phyloP scores from a whole-genome alignment of 148 eudicot species.

The Fagopyrum tataricum region DNA sequence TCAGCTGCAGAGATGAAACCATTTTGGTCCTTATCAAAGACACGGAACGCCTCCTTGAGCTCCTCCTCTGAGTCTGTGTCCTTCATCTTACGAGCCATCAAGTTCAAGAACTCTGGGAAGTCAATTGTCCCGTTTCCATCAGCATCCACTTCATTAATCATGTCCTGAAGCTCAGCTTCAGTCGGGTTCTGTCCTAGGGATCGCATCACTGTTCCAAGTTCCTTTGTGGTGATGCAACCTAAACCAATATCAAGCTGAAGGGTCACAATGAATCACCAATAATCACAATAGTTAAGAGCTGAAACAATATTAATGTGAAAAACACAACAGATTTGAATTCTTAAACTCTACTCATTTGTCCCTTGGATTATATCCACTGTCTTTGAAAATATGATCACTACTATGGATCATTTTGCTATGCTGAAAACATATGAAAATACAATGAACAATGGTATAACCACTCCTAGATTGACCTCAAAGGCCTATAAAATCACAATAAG shows the following conservation, averaged over 20 bases:
- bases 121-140: slow-evolving; percentile 71
- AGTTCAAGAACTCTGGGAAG: slow-evolving; percentile 72
- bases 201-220: slow-evolving; percentile 83
- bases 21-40: slow-evolving; percentile 76
- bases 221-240: slow-evolving; percentile 86
- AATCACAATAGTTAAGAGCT: too few relatives aligned
- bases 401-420: too few relatives aligned
- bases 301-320: too few relatives aligned
- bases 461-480: too few relatives aligned
- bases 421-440: too few relatives aligned
- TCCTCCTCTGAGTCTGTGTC: slow-evolving; percentile 85
- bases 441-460: too few relatives aligned
- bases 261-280: too few relatives aligned
- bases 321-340: too few relatives aligned
- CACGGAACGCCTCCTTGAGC: slow-evolving; percentile 77
- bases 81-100: slow-evolving; percentile 79
- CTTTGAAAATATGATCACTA: too few relatives aligned
- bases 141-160: slow-evolving; percentile 69
- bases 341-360: too few relatives aligned
- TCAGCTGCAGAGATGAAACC: slow-evolving; percentile 82
- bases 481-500: too few relatives aligned
- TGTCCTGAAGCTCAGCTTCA: slow-evolving; percentile 82
- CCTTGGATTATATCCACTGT: too few relatives aligned
- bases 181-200: slow-evolving; percentile 83
- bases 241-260: not conserved